phyloP scores from a whole-genome alignment of 371 early-diverging fungal genomes.

The Batkoa obscura region DNA sequence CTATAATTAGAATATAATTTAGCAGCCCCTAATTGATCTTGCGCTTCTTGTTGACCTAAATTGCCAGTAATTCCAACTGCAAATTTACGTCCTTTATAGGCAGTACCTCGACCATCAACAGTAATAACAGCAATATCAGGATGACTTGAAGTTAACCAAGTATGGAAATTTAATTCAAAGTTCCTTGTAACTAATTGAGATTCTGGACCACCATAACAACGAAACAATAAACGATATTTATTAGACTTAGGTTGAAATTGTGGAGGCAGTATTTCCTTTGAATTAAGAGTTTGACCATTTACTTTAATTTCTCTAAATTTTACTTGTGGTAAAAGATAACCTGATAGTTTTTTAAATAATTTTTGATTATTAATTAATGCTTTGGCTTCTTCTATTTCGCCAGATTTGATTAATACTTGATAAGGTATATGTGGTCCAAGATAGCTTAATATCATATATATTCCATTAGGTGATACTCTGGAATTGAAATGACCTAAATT shows the following conservation, averaged over 20 bases:
- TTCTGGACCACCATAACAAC: conserved; percentile 77
- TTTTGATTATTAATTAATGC: not conserved
- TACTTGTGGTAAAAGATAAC: not conserved
- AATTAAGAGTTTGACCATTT: not conserved
- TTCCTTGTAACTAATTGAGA: conserved; percentile 62
- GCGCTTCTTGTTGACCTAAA: conserved; percentile 63
- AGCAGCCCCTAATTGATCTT: conserved; percentile 73
- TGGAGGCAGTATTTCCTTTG: not conserved
- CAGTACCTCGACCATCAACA: conserved; percentile 19
- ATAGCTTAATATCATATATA: conserved; percentile 56
- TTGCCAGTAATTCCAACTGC: conserved; percentile 50
- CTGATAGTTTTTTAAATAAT: not conserved
- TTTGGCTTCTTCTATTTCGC: not conserved
- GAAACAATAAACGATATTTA: not conserved
- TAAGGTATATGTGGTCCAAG: conserved; percentile 79
- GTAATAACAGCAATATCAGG: conserved; percentile 18
- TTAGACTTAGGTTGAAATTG: not conserved
- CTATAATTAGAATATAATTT: conserved; percentile 33
- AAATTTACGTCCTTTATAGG: conserved; percentile 62
- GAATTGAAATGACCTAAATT: conserved; percentile 25
- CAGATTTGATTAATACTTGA: conserved; percentile 16
- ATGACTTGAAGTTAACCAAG: not conserved
- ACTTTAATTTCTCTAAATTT: not conserved
- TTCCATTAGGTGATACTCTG: conserved; percentile 49
- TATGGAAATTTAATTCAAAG: conserved; percentile 29